Base-by-base conservation (phyloP, 1,139 yeast species). In the Nakaseomyces delphensis region DNA sequence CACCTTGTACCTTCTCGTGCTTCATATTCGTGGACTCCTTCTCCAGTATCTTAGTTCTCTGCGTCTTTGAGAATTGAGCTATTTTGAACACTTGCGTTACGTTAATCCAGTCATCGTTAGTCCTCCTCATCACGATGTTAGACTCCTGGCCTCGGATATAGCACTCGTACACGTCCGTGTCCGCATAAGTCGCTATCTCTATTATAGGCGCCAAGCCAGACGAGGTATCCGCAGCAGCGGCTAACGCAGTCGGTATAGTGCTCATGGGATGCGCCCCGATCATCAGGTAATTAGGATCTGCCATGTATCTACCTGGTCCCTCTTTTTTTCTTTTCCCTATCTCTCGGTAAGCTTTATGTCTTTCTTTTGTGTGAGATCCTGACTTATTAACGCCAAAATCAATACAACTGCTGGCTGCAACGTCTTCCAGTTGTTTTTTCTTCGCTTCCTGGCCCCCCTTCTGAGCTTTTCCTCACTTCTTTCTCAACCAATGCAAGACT, bases 1-100 rank as follows among this genome's bases (percentile, higher is more conserved):
- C 96, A 38, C 96, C 96, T 64, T 87, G 96, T 10, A 89, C 91
- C 59, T 87, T 89, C 59, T 89, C 96, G 62, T 86, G 95, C 32
- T 70, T 70, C 23, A 94, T 94, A 1, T 79, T 76, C 49, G 78
- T 87, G n/a, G 89, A 85, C 57, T 87, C 96, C 51, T 79, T 79
- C 59, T 89, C 96, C 54, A 87, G 70, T 46, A 87, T 77, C 54
- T 87, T 79, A 6, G 95, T 84, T 46, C 96, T 69, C 53, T 81
- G 80, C 1, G 95, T 83, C 62, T 87, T 84, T 47, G 93, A 93
- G 45, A 84, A 77, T 43, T 86, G 83, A 27, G 95, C 96, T 27
- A 87, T 79, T 60, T 85, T 86, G 47, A 89, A 69, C 23, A 89
- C 81, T 60, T 89, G 96, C 1, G 96, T 86, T 11, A 95, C 95